Evolutionary conservation across 2,329 filamentous ascomycete species (phyloP).

Genomic region (Pyrenochaeta sp.): DNA sequence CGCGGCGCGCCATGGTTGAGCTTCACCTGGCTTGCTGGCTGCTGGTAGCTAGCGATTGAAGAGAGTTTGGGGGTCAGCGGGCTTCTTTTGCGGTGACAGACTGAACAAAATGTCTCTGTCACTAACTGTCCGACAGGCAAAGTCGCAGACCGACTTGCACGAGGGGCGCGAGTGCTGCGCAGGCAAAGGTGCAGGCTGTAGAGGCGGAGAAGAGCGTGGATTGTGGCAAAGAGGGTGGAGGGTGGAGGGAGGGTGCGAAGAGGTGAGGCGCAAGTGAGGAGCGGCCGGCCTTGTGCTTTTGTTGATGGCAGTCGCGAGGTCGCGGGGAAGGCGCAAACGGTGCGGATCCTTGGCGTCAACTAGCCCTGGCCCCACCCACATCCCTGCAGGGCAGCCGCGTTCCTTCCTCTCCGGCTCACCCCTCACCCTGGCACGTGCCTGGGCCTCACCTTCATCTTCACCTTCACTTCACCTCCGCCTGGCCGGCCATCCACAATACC

Average conservation of each 20-base stretch:
- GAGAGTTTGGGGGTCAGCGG: constrained; percentile 37
- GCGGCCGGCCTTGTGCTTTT: constrained; percentile 20
- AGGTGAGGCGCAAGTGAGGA: too few species aligned
- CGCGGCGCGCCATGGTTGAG: constrained; percentile 34
- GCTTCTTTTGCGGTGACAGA: constrained; percentile 34
- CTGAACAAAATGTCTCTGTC: constrained; percentile 43
- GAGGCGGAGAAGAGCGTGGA: constrained; percentile 35
- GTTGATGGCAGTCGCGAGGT: constrained; percentile 12
- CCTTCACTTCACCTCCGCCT: too few species aligned
- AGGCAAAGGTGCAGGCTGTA: constrained; percentile 38
- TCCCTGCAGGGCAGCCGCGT: too few species aligned
- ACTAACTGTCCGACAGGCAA: constrained; percentile 46
- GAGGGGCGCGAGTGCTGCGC: constrained; percentile 23
- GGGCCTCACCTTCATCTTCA: too few species aligned
- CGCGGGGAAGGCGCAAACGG: constrained; percentile 17
- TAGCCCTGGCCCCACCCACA: too few species aligned
- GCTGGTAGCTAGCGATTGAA: constrained; percentile 18
- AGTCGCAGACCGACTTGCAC: constrained; percentile 31
- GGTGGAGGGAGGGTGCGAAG: too few species aligned
- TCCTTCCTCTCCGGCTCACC: too few species aligned
- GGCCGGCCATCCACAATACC: too few species aligned
- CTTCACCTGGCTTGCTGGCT: constrained; percentile 13
- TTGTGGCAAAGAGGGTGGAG: constrained; percentile 11
- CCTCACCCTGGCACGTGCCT: too few species aligned
- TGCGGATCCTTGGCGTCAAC: too few species aligned